Conservation (phyloP, 176 grass and related monocot genomes). For the Saccharum spontaneum region DNA sequence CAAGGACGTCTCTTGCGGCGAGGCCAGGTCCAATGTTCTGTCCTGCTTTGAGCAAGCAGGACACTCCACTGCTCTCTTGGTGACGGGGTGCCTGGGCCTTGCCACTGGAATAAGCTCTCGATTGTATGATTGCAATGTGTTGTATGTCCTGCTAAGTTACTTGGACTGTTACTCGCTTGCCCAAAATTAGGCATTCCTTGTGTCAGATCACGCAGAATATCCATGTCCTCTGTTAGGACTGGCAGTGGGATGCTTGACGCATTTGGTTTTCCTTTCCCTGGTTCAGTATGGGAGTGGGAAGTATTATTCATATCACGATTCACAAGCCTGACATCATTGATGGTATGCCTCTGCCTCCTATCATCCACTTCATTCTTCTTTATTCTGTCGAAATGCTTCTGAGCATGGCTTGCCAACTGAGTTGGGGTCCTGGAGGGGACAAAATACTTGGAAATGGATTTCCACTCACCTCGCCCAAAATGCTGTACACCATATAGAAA, state of each 20-base stretch:
- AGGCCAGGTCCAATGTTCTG: not conserved
- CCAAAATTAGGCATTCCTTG: not conserved
- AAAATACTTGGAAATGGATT: constrained; percentile 24
- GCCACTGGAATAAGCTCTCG: not conserved
- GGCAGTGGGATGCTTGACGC: not conserved
- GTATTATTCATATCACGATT: not conserved
- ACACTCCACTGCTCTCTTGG: not conserved
- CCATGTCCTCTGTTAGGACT: not conserved
- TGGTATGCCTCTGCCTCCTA: constrained; percentile 18
- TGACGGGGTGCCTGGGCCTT: not conserved
- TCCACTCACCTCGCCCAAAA: constrained; percentile 45
- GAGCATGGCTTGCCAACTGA: constrained; percentile 55
- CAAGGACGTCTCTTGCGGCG: not conserved
- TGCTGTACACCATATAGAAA: constrained; percentile 45
- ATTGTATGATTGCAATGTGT: not conserved
- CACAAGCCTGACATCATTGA: constrained; percentile 34
- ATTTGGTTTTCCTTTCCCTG: not conserved
- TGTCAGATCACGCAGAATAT: not conserved
- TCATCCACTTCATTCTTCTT: not conserved
- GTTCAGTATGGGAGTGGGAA: not conserved
- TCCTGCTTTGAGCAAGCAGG: not conserved
- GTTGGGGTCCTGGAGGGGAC: constrained; percentile 45
- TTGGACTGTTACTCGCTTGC: not conserved
- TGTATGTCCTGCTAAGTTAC: not conserved
- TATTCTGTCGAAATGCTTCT: constrained; percentile 44